Evolutionary conservation across 805 yeast species (phyloP), one percentile per base, ranked within the genome.

Genomic region (Candida michaelii): DNA sequence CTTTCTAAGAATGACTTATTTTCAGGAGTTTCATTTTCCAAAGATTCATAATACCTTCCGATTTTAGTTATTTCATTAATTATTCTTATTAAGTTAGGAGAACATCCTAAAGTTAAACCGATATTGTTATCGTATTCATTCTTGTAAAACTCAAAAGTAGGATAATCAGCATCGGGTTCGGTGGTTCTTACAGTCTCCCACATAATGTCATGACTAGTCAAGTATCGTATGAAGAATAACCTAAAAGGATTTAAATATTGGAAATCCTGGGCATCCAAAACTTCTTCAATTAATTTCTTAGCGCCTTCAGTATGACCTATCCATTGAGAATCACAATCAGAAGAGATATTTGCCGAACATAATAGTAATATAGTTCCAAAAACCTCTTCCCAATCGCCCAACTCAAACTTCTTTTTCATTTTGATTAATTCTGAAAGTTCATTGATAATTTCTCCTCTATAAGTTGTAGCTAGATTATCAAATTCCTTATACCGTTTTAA

Each of bases 141-240:
- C 42, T 63, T 62, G 15, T 42, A 36, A 3, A 16, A 27, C 52
- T 58, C 18, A 17, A 60, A 59, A 38, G 60, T 63, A 25, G 61
- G 65, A 27, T 52, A 55, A n/a, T 54, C 54, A 7, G 52, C 53
- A 8, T 50, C 13, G 33, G 69, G 71, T 3, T 17, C 13, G 0
- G 75, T 69, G 36, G 66, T 71, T 3, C 73, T 71, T 21, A 8
- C 23, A 8, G 23, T 21, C 23, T 21, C 23, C 23, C 23, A 21
- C 72, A 71, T 64, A 1, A 71, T 66, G 43, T 71, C 76, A 47
- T 71, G 74, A 11, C 66, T 55, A 5, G 66, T 58, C 45, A 71
- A 64, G 45, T 69, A 69, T 13, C 71, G 44, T 5, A 64, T 55
- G 43, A 68, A 66, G 40, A 69, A 69, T 23, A 52, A 58, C 9